Base-by-base conservation (phyloP, 2,329 filamentous ascomycete species). In the Colletotrichum sp. region DNA sequence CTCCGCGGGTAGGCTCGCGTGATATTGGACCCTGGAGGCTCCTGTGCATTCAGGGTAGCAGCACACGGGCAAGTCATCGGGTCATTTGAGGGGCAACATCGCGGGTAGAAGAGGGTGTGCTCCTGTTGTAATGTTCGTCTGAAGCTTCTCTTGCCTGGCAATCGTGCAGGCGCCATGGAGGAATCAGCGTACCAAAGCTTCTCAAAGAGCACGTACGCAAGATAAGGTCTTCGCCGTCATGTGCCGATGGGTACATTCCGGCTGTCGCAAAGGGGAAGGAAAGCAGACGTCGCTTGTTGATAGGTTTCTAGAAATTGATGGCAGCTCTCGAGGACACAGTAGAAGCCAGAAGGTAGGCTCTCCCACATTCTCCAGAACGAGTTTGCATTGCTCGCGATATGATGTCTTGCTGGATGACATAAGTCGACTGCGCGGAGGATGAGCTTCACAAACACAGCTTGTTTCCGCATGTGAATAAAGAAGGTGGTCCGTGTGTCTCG, bases 1-100 rank as follows among this genome's bases (percentile, higher is more conserved):
- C 60, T 60, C 9, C 26, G 68, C 61, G 14, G 24, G 30, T 43
- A 30, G 48, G 16, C 55, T 72, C 43, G 73, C 30, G 63, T 68
- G 73, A 64, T n/a, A 67, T 18, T 68, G 69, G 39, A 75, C 63
- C 69, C 73, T 72, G 28, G 24, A 60, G 36, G 52, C 68, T 32
- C 36, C 48, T 43, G 68, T 48, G 48, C 32, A 57, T 57, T 34
- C 59, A 71, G 43, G 39, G 60, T 39, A 60, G 66, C 21, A 68
- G 34, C 32, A 59, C 68, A 55, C 71, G 43, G 43, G n/a, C 43
- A 52, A 74, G 72, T 60, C 59, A 74, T 43, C 48, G 28, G 55
- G 52, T 36, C 34, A 24, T 12, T 21, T 24, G 59, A 12, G 24
- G 28, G 28, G 52, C 36, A 71, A 67, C 52, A 48, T 66, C 36